Evolutionary conservation across 345 rosid genomes (phyloP).

Genomic region (Mangifera indica): DNA sequence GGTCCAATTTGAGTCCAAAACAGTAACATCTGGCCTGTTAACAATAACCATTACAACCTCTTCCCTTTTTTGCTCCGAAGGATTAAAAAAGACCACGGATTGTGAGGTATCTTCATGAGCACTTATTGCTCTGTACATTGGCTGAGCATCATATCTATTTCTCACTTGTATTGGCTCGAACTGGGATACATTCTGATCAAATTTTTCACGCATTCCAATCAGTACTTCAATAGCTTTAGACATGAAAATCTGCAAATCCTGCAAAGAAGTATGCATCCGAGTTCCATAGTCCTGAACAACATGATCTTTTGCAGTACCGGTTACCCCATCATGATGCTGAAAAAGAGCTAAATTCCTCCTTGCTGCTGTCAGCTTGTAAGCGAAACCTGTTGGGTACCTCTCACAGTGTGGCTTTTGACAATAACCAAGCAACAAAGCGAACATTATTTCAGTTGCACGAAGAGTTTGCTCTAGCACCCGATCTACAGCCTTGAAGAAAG

Average conservation of each 20-base stretch:
- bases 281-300: conserved; percentile 90
- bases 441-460: conserved; percentile 87
- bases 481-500: conserved; percentile 97
- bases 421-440: conserved; percentile 78
- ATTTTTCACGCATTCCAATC: conserved; percentile 79
- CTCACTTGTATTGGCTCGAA: conserved; percentile 81
- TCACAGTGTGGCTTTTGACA: conserved; percentile 89
- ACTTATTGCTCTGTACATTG: conserved; percentile 64
- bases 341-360: conserved; percentile 97
- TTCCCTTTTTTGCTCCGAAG: conserved; percentile 79
- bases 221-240: conserved; percentile 88
- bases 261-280: conserved; percentile 89
- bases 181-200: conserved; percentile 66
- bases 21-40: conserved; percentile 23
- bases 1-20: conserved; percentile 84
- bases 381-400: conserved; percentile 67
- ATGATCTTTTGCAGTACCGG: conserved; percentile 94
- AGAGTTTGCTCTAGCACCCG: conserved; percentile 88
- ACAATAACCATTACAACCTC: conserved; percentile 79
- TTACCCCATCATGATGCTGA: conserved; percentile 99
- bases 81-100: conserved; percentile 76
- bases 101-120: conserved; percentile 76
- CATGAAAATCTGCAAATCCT: conserved; percentile 92
- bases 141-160: conserved; percentile 79
- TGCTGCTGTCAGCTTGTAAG: conserved; percentile 88